A percentile compares a stretch with the other conserved stretches of the same genome.
Conservation (phyloP, 1,139 yeast species). For the Suhomyces kunorum region DNA sequence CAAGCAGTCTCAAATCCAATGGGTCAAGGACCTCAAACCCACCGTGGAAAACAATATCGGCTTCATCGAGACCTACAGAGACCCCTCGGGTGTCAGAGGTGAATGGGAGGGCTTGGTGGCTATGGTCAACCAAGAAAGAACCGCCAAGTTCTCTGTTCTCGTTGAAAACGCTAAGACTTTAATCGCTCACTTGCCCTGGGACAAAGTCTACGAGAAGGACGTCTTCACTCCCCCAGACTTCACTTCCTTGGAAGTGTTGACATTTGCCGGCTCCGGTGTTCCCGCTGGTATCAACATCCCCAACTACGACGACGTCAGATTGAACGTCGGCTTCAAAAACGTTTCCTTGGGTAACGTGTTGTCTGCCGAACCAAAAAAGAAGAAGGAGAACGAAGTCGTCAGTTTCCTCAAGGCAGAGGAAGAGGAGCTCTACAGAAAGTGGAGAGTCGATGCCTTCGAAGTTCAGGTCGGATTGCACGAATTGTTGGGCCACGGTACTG, state of each 20-base stretch:
- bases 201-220: slow-evolving; percentile 71
- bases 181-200: slow-evolving; percentile 77
- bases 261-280: slow-evolving; percentile 86
- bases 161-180: slow-evolving; percentile 67
- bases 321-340: slow-evolving; percentile 82
- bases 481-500: slow-evolving; percentile 89
- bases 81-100: slow-evolving; percentile 88
- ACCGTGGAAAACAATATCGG: slow-evolving; percentile 84
- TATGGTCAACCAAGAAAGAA: slow-evolving; percentile 86
- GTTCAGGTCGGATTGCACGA: slow-evolving; percentile 94
- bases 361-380: slow-evolving; percentile 63
- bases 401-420: slow-evolving; percentile 61
- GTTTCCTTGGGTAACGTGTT: slow-evolving; percentile 85
- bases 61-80: slow-evolving; percentile 88
- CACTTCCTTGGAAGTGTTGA: slow-evolving; percentile 83
- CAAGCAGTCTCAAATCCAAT: slow-evolving; percentile 76
- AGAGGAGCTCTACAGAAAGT: slow-evolving; percentile 61
- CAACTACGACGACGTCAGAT: slow-evolving; percentile 84
- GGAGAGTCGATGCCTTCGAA: slow-evolving; percentile 82
- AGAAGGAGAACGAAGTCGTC: slow-evolving; percentile 65
- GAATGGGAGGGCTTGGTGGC: slow-evolving; percentile 95
- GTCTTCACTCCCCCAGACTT: slow-evolving; percentile 89
- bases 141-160: slow-evolving; percentile 71
- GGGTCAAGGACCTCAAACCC: slow-evolving; percentile 89
- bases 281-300: slow-evolving; percentile 95